phyloP scores from a whole-genome alignment of 164 flowering plant genomes.

The Stephania japonica region DNA sequence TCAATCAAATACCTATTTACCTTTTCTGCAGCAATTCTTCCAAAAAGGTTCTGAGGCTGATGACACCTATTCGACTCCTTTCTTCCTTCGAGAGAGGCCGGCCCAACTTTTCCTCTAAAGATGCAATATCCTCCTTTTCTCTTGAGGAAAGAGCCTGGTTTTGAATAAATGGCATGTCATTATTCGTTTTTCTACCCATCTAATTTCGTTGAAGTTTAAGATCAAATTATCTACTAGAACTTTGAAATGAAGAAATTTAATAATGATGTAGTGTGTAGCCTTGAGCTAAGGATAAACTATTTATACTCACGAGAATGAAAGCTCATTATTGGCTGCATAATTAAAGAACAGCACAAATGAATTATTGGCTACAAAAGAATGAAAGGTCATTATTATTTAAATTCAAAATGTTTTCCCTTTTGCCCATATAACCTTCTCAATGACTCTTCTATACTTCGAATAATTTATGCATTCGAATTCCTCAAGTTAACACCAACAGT shows the following conservation, averaged over 20 bases:
- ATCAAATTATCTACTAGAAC: background rate
- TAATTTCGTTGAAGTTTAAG: background rate
- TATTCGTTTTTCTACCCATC: background rate
- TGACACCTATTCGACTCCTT: conserved; percentile 83
- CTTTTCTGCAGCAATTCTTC: conserved; percentile 85
- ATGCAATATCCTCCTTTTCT: conserved; percentile 74
- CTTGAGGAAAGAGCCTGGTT: conserved; percentile 67
- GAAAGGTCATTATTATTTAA: no score
- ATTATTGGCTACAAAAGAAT: no score
- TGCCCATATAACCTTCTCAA: no score
- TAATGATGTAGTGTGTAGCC: no score
- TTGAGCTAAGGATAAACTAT: no score
- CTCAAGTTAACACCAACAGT: background rate
- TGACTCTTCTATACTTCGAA: no score
- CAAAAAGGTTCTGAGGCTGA: conserved; percentile 74
- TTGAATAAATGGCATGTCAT: background rate
- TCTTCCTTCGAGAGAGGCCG: conserved; percentile 71
- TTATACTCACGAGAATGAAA: background rate
- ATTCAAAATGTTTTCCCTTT: no score
- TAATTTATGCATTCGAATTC: background rate
- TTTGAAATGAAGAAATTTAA: background rate
- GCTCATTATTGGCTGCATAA: background rate
- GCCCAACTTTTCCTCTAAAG: conserved; percentile 80
- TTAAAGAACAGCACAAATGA: no score
- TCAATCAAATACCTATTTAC: conserved; percentile 22